Evolutionary conservation across 129 eudicot species (phyloP), one percentile per base, ranked within the genome.

Genomic region (Gnaphalium uliginosum): DNA sequence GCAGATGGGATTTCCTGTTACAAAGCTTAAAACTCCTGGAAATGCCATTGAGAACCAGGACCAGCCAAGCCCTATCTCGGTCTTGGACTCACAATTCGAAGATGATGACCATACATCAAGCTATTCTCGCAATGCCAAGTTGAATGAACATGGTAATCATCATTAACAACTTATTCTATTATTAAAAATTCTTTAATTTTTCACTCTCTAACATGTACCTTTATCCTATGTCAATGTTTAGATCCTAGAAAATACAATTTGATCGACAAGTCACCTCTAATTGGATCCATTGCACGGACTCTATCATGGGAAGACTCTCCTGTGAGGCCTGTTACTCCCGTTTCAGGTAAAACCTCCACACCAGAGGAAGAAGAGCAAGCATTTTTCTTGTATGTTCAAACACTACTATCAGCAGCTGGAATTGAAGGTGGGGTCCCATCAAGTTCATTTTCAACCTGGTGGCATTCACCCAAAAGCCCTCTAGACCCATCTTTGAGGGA

Each of bases 271-370:
- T 95, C 99, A 17, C 99, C 99, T 2, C 92, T 81, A 19, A 95
- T 95, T 25, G 99, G 96, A 79, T 91, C 99, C 53, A 84, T 95
- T 65, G 92, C 96, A 33, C 96, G 99, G 61, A 91, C 99, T 70
- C 87, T 95, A 67, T 85, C 99, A 73, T 86, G 90, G 89, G 94
- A 87, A 15, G 94, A 91, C 60, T 54, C 85, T 51, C 82, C 80
- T 60, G 51, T 78, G 66, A 89, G 84, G 33, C 66, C 92, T 14
- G 76, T 86, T 43, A 76, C 86, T 17, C 77, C 82, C 19, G 66
- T 66, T 66, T 74, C 86, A 0, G 15, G 25, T 21, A 77, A 75
- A 68, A 71, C 87, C 78, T 82, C 83, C 26, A 75, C 54, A 43
- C 79, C 81, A 8, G 85, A 84, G 73, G 92, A 85, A 75, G 93